phyloP scores from a whole-genome alignment of 257 asterid species.

The Handroanthus guayacan region DNA sequence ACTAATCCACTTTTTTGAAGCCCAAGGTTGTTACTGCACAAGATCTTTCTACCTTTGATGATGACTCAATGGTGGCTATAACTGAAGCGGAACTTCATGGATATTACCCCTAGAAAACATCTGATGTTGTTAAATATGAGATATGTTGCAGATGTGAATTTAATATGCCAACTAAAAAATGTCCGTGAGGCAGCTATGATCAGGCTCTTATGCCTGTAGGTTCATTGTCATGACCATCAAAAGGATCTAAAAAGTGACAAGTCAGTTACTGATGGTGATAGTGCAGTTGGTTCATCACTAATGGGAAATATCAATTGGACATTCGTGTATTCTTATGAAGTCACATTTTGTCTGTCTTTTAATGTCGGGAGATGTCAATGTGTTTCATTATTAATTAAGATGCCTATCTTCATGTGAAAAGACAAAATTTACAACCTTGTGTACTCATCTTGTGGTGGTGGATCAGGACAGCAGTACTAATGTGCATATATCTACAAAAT shows the following conservation, averaged over 20 bases:
- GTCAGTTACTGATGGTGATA: slow-evolving; percentile 31
- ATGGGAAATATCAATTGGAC: slow-evolving; percentile 47
- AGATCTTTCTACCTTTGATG: slow-evolving; percentile 56
- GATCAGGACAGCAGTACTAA: too few species aligned
- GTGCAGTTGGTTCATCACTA: slow-evolving; percentile 34
- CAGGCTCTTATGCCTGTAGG: slow-evolving; percentile 61
- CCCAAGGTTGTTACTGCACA: slow-evolving; percentile 39
- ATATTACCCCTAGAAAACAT: slow-evolving; percentile 44
- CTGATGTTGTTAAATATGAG: slow-evolving; percentile 40
- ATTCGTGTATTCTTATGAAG: slow-evolving; percentile 48
- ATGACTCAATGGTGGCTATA: slow-evolving; percentile 62
- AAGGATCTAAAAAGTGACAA: slow-evolving; percentile 37
- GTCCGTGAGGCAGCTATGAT: slow-evolving; percentile 61
- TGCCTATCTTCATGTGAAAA: background rate
- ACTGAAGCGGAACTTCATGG: slow-evolving; percentile 62
- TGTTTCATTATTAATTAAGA: slow-evolving; percentile 20
- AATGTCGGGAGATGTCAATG: slow-evolving; percentile 9
- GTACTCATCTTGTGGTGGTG: too few species aligned
- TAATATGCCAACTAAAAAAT: slow-evolving; percentile 57
- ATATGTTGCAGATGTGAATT: slow-evolving; percentile 53
- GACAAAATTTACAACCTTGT: too few species aligned
- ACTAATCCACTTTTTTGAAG: slow-evolving; percentile 28
- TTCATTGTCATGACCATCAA: slow-evolving; percentile 42
- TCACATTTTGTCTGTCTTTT: slow-evolving; percentile 13
- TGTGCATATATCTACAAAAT: too few species aligned